Evolutionary conservation across 805 yeast species (phyloP).

Genomic region (Nakazawaea ambrosiae): DNA sequence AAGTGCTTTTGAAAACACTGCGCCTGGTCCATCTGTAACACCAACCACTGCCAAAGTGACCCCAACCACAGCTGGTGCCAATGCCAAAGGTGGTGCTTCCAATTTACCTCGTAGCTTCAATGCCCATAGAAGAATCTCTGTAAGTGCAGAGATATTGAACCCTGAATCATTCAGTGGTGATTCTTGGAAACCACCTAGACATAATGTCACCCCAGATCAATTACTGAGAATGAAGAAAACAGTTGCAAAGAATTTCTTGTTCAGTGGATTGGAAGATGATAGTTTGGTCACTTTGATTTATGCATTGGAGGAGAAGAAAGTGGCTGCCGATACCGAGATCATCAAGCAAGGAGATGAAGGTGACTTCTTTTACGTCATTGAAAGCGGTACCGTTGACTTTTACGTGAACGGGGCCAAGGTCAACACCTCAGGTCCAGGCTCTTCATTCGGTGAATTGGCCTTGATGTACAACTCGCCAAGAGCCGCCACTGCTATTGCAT

Average conservation of each 20-base stretch:
- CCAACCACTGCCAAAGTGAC: conserved; percentile 14
- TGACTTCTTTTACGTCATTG: conserved; percentile 84
- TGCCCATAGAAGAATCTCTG: conserved; percentile 82
- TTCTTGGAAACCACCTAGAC: conserved; percentile 68
- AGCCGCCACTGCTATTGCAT: conserved; percentile 87
- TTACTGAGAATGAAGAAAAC: conserved; percentile 59
- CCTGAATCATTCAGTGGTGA: conserved; percentile 63
- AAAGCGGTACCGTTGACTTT: conserved; percentile 77
- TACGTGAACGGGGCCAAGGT: conserved; percentile 66
- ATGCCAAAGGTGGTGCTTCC: conserved; percentile 19
- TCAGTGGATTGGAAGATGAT: conserved; percentile 74
- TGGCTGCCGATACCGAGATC: conserved; percentile 53
- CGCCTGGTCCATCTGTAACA: conserved; percentile 17
- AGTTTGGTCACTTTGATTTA: conserved; percentile 70
- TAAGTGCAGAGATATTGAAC: conserved; percentile 81
- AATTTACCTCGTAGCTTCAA: conserved; percentile 56
- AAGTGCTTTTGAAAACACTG: conserved; percentile 11
- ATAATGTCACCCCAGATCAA: conserved; percentile 57
- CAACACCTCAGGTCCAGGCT: conserved; percentile 73
- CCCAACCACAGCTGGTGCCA: not conserved
- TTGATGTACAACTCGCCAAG: conserved; percentile 96
- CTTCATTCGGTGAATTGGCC: conserved; percentile 95
- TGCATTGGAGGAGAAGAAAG: conserved; percentile 73
- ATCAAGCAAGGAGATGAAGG: conserved; percentile 93
- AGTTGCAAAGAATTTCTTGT: conserved; percentile 77